Base-by-base conservation (phyloP, 129 eudicot genomes). In the Pulicaria dysenterica region DNA sequence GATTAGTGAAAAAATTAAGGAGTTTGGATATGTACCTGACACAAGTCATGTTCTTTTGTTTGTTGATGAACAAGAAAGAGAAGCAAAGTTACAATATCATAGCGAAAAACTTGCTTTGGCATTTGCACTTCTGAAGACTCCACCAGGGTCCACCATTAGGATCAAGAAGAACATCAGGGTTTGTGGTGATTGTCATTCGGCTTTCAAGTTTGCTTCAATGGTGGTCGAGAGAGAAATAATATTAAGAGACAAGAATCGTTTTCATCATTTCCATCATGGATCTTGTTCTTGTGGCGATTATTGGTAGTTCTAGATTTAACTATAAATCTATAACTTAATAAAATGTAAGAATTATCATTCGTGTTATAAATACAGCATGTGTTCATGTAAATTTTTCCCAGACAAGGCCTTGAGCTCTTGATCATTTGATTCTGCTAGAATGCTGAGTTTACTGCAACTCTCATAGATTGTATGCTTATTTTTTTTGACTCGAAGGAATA, bases 121-220 rank as follows among this genome's bases (percentile, higher is more conserved):
- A 11, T 87, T 87, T 81, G 80, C 88, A 40, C 75, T 83, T 78
- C 40, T 76, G 16, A 83, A 81, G 54, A 83, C 84, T 17, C 82
- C 92, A 10, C 64, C 73, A 1, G 80, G 84, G 53, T 72, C 88
- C 24, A 79, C 88, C 11, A 79, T 91, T 10, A 76, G 81, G 77
- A 88, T 91, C 14, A 91, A 86, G 82, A 91, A 91, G 79, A 91
- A 91, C 82, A 88, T 91, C 40, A 88, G 97, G 69, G 89, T 91
- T 3, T 91, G 95, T 45, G 91, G 97, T 42, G 97, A 91, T 82
- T 91, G 97, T 63, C 97, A 91, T 71, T 82, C 86, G 10, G 97
- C 93, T 12, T 85, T 88, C 55, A 91, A 91, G 82, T 86, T 80
- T 74, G 93, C 80, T 46, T 88, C 96, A 0, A 57, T 55, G 72